Evolutionary conservation across 75 land plant genomes (phyloP), one percentile per base, ranked within the genome.

Genomic region (Picea sitchensis): DNA sequence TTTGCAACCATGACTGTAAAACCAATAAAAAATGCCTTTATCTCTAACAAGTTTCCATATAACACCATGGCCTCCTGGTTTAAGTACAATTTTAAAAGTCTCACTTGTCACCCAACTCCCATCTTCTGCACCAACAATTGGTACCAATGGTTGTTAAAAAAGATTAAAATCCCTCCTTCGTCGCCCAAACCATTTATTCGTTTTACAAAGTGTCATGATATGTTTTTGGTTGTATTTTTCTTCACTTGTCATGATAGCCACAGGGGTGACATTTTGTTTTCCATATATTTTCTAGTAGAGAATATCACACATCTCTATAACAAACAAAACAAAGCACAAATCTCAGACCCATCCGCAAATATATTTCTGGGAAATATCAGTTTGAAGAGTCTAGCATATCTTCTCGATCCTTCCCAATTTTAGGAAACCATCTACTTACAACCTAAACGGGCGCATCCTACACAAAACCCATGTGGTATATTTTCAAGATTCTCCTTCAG

Each of bases 241-340:
- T 31, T 94, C 80, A 87, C 99, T 97, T 58, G 99, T 97, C 99
- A 97, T 97, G 73, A 97, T 97, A 59, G 99, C 99, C 78, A 97
- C 92, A 76, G 98, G 99, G 26, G 98, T 95, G 56, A 93, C 90
- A 75, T 88, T 85, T 72, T 93, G 99, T 78, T 84, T 87, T 64
- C 98, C 95, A 83, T 85, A 92, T 0, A 90, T 32, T 82, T 95
- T 97, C 85, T 81, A 95, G 77, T 95, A 84, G 21, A 97, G 81
- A 80, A 88, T 26, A 26, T 26, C 26, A 26, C 26, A 26, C 26
- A 26, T 26, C 26, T 26, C 26, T 26, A 26, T 26, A 26, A 26
- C 26, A 26, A 26, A 26, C 26, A 26, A 26, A 26, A 26, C 26
- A 26, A 26, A 26, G 26, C 26, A 26, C 26, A 26, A 26, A 26